Evolutionary conservation across 1,284 basidiomycete genomes (phyloP).

Genomic region (Grifola frondosa): DNA sequence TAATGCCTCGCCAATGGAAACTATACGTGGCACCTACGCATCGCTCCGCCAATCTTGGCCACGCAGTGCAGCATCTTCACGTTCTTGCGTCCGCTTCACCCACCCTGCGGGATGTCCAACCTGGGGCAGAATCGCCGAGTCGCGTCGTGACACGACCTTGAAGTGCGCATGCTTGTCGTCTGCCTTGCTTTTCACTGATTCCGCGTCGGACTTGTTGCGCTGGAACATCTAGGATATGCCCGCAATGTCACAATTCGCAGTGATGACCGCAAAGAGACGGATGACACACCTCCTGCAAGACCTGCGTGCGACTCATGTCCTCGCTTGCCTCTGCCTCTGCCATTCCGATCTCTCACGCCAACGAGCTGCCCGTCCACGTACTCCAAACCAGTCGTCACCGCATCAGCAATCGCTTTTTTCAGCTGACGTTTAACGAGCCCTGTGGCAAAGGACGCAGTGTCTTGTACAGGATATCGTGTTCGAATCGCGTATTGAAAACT

Average conservation of each 20-base stretch:
- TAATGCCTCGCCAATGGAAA: too few species aligned
- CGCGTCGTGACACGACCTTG: constrained; percentile 69
- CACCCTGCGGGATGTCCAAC: constrained; percentile 70
- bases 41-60: constrained; percentile 69
- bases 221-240: constrained; percentile 50
- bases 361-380: constrained; percentile 87
- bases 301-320: constrained; percentile 51
- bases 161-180: constrained; percentile 60
- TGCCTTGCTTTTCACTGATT: constrained; percentile 36
- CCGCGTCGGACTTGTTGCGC: constrained; percentile 54
- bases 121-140: constrained; percentile 58
- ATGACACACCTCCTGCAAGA: constrained; percentile 68
- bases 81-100: constrained; percentile 65
- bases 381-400: constrained; percentile 80
- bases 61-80: constrained; percentile 45
- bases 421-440: constrained; percentile 90
- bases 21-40: constrained; percentile 46
- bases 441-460: constrained; percentile 69
- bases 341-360: constrained; percentile 74
- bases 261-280: not conserved
- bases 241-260: constrained; percentile 1
- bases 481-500: constrained; percentile 88
- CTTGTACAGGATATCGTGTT: constrained; percentile 94
- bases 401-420: constrained; percentile 77
- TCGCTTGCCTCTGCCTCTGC: constrained; percentile 63